phyloP scores from a whole-genome alignment of 2,329 filamentous ascomycete species.

The Aspergillus floridensis region DNA sequence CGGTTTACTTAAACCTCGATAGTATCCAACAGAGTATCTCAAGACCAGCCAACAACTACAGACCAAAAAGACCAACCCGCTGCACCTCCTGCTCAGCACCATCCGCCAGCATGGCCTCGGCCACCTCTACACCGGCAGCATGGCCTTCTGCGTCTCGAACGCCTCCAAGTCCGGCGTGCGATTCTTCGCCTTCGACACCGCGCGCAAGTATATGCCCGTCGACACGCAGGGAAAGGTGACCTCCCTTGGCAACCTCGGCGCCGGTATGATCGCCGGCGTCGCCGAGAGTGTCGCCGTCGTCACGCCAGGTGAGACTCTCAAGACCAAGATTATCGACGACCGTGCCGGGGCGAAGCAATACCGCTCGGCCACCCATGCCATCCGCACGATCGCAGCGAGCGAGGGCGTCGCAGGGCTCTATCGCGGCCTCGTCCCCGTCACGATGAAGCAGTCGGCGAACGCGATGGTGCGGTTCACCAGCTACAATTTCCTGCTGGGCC shows the following conservation, averaged over 20 bases:
- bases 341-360: conserved; percentile 45
- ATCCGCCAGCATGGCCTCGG: conserved; percentile 11
- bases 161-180: conserved; percentile 19
- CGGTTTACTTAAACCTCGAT: not conserved
- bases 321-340: conserved; percentile 65
- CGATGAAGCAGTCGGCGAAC: conserved; percentile 53
- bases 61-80: not conserved
- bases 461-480: conserved; percentile 54
- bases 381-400: conserved; percentile 48
- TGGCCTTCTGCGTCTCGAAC: conserved; percentile 18
- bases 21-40: conserved; percentile 21
- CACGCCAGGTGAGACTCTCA: conserved; percentile 64
- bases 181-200: conserved; percentile 19
- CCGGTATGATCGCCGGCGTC: conserved; percentile 61
- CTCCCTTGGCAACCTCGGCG: conserved; percentile 54
- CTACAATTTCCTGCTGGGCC: conserved; percentile 23
- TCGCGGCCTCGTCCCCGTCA: conserved; percentile 57
- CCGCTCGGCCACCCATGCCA: conserved; percentile 50
- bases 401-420: conserved; percentile 56
- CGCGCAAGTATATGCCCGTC: conserved; percentile 13
- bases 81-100: conserved; percentile 8
- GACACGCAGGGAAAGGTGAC: conserved; percentile 36
- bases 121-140: conserved; percentile 15
- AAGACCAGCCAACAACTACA: conserved; percentile 19
- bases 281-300: conserved; percentile 60